Evolutionary conservation across 2,329 filamentous ascomycete genomes (phyloP).

Genomic region (Microdochium bolleyi): DNA sequence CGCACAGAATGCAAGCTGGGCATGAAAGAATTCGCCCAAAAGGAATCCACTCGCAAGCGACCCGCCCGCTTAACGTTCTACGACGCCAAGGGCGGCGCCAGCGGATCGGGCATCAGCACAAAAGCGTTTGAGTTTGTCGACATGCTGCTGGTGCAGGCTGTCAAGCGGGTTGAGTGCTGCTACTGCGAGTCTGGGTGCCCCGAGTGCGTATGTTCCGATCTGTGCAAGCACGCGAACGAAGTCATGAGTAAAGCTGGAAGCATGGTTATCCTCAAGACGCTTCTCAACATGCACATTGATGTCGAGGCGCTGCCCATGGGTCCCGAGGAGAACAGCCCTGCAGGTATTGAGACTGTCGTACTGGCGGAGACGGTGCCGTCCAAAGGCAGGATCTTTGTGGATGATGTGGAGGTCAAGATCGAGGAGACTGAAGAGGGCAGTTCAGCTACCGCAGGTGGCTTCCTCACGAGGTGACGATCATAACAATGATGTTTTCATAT

Average conservation of each 20-base stretch:
- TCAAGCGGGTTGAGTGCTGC: constrained; percentile 69
- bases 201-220: constrained; percentile 81
- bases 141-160: constrained; percentile 64
- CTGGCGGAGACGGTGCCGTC: constrained; percentile 58
- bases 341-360: constrained; percentile 76
- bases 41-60: constrained; percentile 64
- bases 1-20: constrained; percentile 89
- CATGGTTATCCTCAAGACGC: constrained; percentile 67
- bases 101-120: constrained; percentile 77
- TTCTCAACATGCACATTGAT: constrained; percentile 73
- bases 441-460: neutral
- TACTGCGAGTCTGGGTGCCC: constrained; percentile 73
- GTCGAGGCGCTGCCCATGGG: constrained; percentile 82
- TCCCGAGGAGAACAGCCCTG: constrained; percentile 60
- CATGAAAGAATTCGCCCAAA: constrained; percentile 75
- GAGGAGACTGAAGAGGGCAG: constrained; percentile 10
- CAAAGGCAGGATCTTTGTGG: constrained; percentile 14
- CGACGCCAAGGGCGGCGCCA: constrained; percentile 81
- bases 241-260: constrained; percentile 92
- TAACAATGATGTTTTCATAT: neutral
- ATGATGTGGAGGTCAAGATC: constrained; percentile 13
- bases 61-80: constrained; percentile 90
- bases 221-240: constrained; percentile 78
- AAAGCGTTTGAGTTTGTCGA: constrained; percentile 95
- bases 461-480: neutral